These are phyloP conservation scores for Globisporangium mamillatum DNA, from an alignment of 352 stramenopile genomes.

Conservation along the genomic window DNA sequence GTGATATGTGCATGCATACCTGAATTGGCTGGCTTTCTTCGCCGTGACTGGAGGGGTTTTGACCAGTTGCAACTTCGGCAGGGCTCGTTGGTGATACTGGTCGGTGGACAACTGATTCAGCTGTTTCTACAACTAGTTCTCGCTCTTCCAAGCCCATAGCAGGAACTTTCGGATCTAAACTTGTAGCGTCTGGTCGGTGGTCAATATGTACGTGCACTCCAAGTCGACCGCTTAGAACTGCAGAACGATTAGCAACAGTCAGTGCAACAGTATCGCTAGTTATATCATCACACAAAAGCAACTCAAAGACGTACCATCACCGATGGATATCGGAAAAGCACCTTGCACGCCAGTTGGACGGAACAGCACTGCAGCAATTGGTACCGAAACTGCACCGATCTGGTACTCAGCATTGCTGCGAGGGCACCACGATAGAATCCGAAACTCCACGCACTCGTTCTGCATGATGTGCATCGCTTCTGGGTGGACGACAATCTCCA, in stretches of 20 bases:
- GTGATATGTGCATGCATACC: slow-evolving; percentile 13
- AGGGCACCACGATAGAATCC: slow-evolving; percentile 14
- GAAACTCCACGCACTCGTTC: slow-evolving; percentile 16
- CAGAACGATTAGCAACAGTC: neutral
- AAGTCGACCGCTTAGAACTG: slow-evolving; percentile 10
- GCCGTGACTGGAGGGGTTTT: neutral
- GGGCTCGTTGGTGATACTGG: slow-evolving; percentile 19
- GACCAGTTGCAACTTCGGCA: slow-evolving; percentile 10
- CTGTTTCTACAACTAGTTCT: neutral
- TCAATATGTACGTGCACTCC: slow-evolving; percentile 13
- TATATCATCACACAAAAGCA: neutral
- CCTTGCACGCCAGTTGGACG: slow-evolving; percentile 38
- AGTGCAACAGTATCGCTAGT: neutral
- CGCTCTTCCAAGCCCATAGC: neutral
- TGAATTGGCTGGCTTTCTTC: slow-evolving; percentile 4
- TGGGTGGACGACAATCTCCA: slow-evolving; percentile 16
- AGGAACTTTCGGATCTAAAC: neutral
- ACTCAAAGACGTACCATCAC: slow-evolving; percentile 24
- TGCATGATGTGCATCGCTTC: slow-evolving; percentile 20
- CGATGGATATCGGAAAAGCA: slow-evolving; percentile 32
- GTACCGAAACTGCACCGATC: slow-evolving; percentile 26
- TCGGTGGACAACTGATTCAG: neutral
- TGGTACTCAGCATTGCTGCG: slow-evolving; percentile 13
- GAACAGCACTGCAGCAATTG: slow-evolving; percentile 37
- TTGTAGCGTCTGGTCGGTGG: neutral